phyloP scores from a whole-genome alignment of 768 basidiomycete genomes.

The Kwoniella dejecticola region DNA sequence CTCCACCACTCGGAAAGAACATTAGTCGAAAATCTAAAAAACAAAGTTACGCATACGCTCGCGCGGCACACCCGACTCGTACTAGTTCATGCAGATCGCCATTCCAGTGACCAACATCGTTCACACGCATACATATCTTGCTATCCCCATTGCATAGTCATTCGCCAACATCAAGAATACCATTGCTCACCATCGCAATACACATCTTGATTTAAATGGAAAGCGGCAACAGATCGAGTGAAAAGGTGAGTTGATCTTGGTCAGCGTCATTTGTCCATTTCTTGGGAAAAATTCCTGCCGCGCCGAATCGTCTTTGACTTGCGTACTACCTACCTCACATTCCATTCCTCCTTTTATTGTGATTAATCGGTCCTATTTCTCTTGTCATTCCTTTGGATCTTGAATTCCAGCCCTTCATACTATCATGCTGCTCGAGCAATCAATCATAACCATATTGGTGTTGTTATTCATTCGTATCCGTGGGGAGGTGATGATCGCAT shows the following conservation, averaged over 20 bases:
- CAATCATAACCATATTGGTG: no score
- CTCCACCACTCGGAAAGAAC: no score
- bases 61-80: neutral
- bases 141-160: neutral
- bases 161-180: neutral
- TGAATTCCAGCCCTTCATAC: no score
- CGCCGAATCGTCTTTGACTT: neutral
- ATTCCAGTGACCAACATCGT: neutral
- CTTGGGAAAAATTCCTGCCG: no score
- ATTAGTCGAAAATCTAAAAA: neutral
- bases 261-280: slow-evolving; percentile 4
- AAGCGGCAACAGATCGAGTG: slow-evolving; percentile 6
- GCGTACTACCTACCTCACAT: neutral
- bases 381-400: no score
- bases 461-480: no score
- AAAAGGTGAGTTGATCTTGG: neutral
- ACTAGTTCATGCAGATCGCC: neutral
- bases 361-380: no score
- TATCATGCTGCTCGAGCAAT: no score
- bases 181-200: neutral
- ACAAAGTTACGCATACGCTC: neutral
- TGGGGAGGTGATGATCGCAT: no score
- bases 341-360: no score
- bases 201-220: neutral
- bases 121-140: neutral